Percentiles rank a stretch among this genome's conserved stretches.
Conservation (phyloP, 2,329 filamentous ascomycete species). For the Balansia obtecta region DNA sequence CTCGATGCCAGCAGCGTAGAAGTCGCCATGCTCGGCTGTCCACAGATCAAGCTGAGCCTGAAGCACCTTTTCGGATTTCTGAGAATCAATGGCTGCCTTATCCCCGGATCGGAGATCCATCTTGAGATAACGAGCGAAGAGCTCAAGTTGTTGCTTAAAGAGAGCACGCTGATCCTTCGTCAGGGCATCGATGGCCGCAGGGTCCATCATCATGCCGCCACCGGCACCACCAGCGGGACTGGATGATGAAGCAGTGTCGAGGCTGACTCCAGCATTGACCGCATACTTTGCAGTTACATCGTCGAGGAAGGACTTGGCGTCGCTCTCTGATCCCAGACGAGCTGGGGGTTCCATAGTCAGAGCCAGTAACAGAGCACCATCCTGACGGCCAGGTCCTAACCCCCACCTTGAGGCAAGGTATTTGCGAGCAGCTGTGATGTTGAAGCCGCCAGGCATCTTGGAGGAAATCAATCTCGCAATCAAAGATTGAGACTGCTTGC, state of each 20-base stretch:
- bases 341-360: conserved; percentile 86
- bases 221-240: conserved; percentile 58
- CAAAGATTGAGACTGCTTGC: conserved; percentile 88
- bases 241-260: conserved; percentile 64
- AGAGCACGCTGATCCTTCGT: conserved; percentile 93
- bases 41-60: conserved; percentile 92
- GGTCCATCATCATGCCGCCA: conserved; percentile 99
- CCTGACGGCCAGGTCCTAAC: conserved; percentile 72
- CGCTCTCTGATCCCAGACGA: conserved; percentile 77
- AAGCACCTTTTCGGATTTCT: conserved; percentile 75
- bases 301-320: conserved; percentile 89
- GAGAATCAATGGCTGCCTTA: conserved; percentile 75
- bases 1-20: conserved; percentile 89
- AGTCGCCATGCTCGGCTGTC: conserved; percentile 90
- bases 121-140: conserved; percentile 91
- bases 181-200: conserved; percentile 86
- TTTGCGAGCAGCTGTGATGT: conserved; percentile 91
- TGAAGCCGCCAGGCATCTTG: conserved; percentile 99
- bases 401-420: conserved; percentile 94
- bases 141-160: conserved; percentile 96
- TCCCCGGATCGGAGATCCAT: conserved; percentile 94
- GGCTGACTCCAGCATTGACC: conserved; percentile 64
- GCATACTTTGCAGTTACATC: conserved; percentile 85
- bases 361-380: conserved; percentile 76
- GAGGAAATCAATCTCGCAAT: conserved; percentile 93